phyloP scores from a whole-genome alignment of 73 alveolate genomes.

The Paramecium primaurelia region DNA sequence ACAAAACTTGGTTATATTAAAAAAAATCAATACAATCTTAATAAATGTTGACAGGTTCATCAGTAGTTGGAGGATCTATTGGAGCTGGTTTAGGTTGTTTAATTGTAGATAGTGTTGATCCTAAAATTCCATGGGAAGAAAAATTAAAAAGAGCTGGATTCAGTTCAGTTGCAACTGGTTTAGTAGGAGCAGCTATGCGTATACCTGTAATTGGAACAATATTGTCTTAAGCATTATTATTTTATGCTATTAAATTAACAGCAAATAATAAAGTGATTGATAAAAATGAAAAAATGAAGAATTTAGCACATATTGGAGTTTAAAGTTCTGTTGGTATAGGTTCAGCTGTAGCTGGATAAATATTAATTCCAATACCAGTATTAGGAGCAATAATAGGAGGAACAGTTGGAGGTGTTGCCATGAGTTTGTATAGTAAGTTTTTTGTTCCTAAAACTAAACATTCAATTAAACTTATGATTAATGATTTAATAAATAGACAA shows the following conservation, averaged over 20 bases:
- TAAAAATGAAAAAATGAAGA: neutral
- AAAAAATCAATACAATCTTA: neutral
- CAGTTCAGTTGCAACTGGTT: neutral
- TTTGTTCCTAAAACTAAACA: constrained; percentile 21
- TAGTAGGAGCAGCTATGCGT: constrained; percentile 48
- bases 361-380: constrained; percentile 27
- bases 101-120: constrained; percentile 42
- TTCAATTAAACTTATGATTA: neutral
- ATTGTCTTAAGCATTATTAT: neutral
- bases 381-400: constrained; percentile 38
- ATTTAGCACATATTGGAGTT: constrained; percentile 36
- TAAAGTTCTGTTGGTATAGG: constrained; percentile 22
- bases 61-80: constrained; percentile 41
- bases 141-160: constrained; percentile 36
- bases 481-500: neutral
- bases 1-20: constrained; percentile 5
- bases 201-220: constrained; percentile 31
- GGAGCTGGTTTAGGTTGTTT: constrained; percentile 47
- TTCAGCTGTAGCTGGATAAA: constrained; percentile 42
- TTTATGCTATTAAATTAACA: constrained; percentile 12
- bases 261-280: neutral
- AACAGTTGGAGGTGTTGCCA: constrained; percentile 46
- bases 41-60: neutral
- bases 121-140: constrained; percentile 35
- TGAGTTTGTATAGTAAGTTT: constrained; percentile 10